Base-by-base conservation (phyloP, 495 filamentous ascomycete species). In the Poronia punctata region DNA sequence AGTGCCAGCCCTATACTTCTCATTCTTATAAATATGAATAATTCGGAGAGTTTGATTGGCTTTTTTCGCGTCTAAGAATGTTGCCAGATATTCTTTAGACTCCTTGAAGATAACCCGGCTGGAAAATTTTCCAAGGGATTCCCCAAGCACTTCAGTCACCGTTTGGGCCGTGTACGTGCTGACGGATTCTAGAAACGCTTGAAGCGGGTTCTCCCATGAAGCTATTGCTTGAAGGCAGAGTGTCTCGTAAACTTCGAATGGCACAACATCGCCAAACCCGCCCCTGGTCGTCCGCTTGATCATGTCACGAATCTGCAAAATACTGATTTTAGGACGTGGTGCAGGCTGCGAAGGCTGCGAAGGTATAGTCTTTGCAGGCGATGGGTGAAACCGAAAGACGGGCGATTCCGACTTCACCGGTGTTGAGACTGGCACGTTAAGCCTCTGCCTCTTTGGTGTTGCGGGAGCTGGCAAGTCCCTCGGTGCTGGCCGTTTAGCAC, bases 251-350 rank as follows among this genome's bases (percentile, higher is more conserved):
- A 67, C 62, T 3, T 38, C 48, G 2, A 45, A 14, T 0, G 60
- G 59, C 0, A 66, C 53, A 7, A 65, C 44, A 12, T 56, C 59
- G 1, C 60, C 56, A 19, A 63, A 54, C 3, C 62, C 65, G 5
- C 60, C 64, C 7, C 49, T 51, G 2, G 53, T 60, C 24, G 52
- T 52, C 3, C 27, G 25, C 6, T 41, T 35, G 14, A 68, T 67
- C 5, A 61, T 19, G 0, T 33, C 23, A 0, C 57, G 52, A 8
- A 68, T 54, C 1, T 62, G 49, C 23, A 41, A 34, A 3, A 68
- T 42, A 16, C 41, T 59, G 16, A 42, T 39, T 27, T 26, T 49
- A 7, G 38, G 1, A 14, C 29, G 11, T 10, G 1, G 7, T 7
- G 9, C 21, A 22, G 27, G 10, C 19, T 31, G n/a, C 11, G 24